Evolutionary conservation across 306 rosid genomes (phyloP).

Genomic region (Trichosanthes cucumerina): DNA sequence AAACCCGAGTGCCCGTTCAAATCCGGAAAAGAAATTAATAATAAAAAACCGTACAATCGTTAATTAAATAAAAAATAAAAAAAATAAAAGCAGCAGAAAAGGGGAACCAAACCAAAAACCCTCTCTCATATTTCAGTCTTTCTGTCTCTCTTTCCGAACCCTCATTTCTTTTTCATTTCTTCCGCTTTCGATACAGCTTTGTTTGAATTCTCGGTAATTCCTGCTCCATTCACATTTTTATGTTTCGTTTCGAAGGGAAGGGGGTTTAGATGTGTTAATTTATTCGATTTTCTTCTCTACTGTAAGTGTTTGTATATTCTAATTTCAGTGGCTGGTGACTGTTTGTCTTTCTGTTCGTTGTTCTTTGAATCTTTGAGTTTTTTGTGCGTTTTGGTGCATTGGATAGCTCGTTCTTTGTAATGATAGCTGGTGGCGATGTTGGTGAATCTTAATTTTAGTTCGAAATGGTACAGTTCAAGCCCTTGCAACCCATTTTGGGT

Average conservation of each 20-base stretch:
- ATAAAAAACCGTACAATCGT: not conserved
- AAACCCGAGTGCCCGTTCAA: not conserved
- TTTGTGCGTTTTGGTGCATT: not conserved
- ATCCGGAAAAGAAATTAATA: not conserved
- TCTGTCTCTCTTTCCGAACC: slow-evolving; percentile 1
- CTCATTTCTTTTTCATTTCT: not conserved
- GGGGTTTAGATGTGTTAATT: not conserved
- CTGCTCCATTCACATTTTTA: not conserved
- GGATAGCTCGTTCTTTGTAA: not conserved
- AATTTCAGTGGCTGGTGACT: not conserved
- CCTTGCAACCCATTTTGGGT: not conserved
- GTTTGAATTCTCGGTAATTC: slow-evolving; percentile 14
- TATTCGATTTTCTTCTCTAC: not conserved
- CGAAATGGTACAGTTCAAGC: slow-evolving; percentile 12
- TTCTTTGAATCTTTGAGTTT: not conserved
- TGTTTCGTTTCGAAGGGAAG: not conserved
- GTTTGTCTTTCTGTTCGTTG: not conserved
- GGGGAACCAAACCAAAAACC: slow-evolving; percentile 1
- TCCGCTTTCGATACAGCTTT: slow-evolving; percentile 3
- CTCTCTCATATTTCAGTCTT: not conserved
- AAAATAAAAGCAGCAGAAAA: not conserved
- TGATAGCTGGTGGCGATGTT: not conserved
- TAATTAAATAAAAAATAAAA: not conserved
- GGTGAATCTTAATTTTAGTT: not conserved
- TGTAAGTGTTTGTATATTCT: not conserved